These are phyloP conservation scores for Cyclocybe cylindracea DNA, from an alignment of 768 basidiomycete genomes.

Conservation along the genomic window DNA sequence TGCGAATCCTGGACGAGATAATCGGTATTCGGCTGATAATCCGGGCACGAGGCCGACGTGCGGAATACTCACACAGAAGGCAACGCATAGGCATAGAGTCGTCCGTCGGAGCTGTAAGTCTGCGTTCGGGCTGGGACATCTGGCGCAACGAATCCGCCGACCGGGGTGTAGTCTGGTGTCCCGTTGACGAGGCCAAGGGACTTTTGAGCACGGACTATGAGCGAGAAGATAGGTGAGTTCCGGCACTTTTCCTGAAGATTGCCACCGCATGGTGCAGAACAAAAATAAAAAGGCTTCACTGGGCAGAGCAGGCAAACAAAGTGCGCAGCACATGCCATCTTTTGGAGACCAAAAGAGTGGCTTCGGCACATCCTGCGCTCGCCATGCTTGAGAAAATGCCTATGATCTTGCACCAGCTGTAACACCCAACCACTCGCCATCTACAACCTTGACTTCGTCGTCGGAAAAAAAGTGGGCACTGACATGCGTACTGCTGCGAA, in stretches of 20 bases:
- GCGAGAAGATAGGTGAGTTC: conserved; percentile 12
- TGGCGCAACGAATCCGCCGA: conserved; percentile 64
- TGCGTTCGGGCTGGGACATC: conserved; percentile 75
- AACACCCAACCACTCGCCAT: no score
- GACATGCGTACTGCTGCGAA: conserved; percentile 86
- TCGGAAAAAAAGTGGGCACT: conserved; percentile 32
- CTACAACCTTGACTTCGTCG: conserved; percentile 5
- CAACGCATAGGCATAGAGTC: conserved; percentile 83
- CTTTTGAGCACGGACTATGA: conserved; percentile 91
- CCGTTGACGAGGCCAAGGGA: conserved; percentile 83
- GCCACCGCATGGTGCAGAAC: no score
- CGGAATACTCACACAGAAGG: conserved; percentile 61
- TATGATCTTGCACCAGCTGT: no score
- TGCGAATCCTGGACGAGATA: conserved; percentile 56
- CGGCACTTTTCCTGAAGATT: conserved; percentile 11
- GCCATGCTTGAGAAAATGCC: no score
- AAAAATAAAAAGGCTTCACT: background rate
- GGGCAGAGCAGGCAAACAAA: background rate
- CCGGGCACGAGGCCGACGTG: conserved; percentile 17
- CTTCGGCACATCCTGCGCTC: no score
- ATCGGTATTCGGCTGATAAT: conserved; percentile 5
- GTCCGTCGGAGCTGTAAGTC: conserved; percentile 84
- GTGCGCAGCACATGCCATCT: no score
- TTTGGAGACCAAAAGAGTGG: no score
- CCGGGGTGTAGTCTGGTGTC: conserved; percentile 69